A percentile compares a stretch with the other conserved stretches of the same genome.
These are phyloP conservation scores for Penicillium sp. DNA, from an alignment of 2,329 filamentous ascomycete species.

Conservation along the genomic window DNA sequence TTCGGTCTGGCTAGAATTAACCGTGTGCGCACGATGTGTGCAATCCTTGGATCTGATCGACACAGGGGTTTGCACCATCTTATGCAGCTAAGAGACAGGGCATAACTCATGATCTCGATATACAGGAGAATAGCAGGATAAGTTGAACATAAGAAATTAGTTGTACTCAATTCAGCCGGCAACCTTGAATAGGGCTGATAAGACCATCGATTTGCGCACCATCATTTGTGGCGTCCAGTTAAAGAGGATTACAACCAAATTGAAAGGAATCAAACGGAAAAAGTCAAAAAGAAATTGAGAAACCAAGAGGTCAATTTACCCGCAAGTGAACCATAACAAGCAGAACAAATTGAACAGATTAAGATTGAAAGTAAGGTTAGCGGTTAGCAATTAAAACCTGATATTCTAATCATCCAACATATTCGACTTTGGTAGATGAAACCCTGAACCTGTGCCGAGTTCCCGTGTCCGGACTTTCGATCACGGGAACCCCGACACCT, in stretches of 20 bases:
- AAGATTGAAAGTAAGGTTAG: not conserved
- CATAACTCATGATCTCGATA: not conserved
- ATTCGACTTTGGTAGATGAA: no score
- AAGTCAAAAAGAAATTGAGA: no score
- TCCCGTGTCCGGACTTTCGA: slow-evolving; percentile 10
- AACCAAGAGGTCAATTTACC: slow-evolving; percentile 7
- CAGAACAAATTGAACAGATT: not conserved
- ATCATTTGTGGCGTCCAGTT: not conserved
- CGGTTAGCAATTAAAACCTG: not conserved
- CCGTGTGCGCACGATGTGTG: not conserved
- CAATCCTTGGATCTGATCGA: slow-evolving; percentile 12
- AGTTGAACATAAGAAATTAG: not conserved
- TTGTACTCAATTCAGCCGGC: not conserved
- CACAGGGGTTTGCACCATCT: slow-evolving; percentile 14
- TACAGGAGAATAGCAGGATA: not conserved
- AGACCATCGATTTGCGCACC: not conserved
- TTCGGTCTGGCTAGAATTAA: not conserved
- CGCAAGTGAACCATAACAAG: not conserved
- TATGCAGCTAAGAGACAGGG: slow-evolving; percentile 18
- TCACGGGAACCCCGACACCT: slow-evolving; percentile 12
- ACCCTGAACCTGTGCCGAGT: slow-evolving; percentile 12
- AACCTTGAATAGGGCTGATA: not conserved
- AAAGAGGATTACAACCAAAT: not conserved
- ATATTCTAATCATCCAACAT: not conserved
- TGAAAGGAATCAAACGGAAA: not conserved